Percentiles rank a stretch among this genome's conserved stretches.
These are phyloP conservation scores for Wickerhamiella musiphila DNA, from an alignment of 805 yeast genomes.

Conservation along the genomic window DNA sequence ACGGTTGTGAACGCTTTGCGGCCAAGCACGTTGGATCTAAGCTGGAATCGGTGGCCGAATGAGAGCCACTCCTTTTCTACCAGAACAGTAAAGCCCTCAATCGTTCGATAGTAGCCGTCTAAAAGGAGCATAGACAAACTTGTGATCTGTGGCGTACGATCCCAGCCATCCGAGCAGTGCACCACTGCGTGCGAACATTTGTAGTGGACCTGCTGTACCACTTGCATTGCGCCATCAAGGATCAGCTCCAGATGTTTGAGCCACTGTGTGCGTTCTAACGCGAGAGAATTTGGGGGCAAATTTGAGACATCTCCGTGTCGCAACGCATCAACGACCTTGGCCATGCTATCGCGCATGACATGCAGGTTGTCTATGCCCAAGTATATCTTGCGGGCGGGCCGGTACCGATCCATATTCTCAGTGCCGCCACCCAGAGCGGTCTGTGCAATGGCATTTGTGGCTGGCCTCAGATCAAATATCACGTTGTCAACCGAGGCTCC, in stretches of 20 bases:
- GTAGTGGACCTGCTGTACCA: conserved; percentile 65
- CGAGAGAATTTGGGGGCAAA: conserved; percentile 34
- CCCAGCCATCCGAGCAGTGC: conserved; percentile 99
- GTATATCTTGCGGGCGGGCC: conserved; percentile 51
- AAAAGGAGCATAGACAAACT: conserved; percentile 71
- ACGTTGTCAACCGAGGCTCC: conserved; percentile 34
- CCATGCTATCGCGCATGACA: conserved; percentile 75
- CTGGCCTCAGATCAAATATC: conserved; percentile 81
- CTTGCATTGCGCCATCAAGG: conserved; percentile 56
- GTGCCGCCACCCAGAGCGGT: conserved; percentile 97
- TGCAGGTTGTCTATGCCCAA: conserved; percentile 91
- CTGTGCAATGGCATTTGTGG: conserved; percentile 91
- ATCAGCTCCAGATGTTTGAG: conserved; percentile 49
- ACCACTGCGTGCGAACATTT: conserved; percentile 69
- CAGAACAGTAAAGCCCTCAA: conserved; percentile 70
- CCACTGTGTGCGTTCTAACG: conserved; percentile 61
- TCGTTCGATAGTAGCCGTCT: conserved; percentile 78
- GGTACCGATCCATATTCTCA: conserved; percentile 77
- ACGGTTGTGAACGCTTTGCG: conserved; percentile 2
- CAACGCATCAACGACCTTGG: conserved; percentile 41
- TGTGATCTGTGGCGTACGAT: conserved; percentile 78
- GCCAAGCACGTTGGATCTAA: conserved; percentile 39
- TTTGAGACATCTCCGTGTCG: conserved; percentile 49
- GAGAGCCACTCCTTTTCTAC: conserved; percentile 92
- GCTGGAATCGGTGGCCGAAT: conserved; percentile 81